Conservation (phyloP, 2,329 filamentous ascomycete species). For the Colletotrichum incanum region DNA sequence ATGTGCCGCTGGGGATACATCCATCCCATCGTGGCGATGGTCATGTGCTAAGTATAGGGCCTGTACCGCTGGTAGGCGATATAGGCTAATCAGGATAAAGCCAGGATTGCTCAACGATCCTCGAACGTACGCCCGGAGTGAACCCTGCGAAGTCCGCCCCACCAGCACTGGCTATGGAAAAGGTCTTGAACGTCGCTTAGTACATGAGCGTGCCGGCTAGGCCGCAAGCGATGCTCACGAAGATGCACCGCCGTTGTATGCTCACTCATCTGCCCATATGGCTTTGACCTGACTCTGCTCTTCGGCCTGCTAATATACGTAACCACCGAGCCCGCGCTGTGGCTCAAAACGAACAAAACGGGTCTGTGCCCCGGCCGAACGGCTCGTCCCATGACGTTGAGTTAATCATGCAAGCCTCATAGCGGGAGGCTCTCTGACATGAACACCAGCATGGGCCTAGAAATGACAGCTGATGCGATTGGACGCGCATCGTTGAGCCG, state of each 20-base stretch:
- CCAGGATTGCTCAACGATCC: not conserved
- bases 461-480: constrained; percentile 9
- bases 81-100: not conserved
- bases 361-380: constrained; percentile 29
- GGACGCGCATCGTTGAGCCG: constrained; percentile 1
- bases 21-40: not conserved
- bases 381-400: constrained; percentile 32
- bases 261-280: constrained; percentile 18
- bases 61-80: not conserved
- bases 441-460: not conserved
- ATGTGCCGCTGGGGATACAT: not conserved
- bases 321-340: constrained; percentile 25
- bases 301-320: constrained; percentile 17
- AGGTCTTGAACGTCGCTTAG: not conserved
- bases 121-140: not conserved
- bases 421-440: constrained; percentile 7
- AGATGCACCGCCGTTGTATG: constrained; percentile 28
- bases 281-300: constrained; percentile 16
- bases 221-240: not conserved
- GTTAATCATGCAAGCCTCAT: constrained; percentile 7
- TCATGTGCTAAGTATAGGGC: not conserved
- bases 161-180: not conserved
- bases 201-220: not conserved
- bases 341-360: constrained; percentile 19
- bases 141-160: not conserved